Base-by-base conservation (phyloP, 768 basidiomycete genomes). In the Pleurotus tuber-regium region DNA sequence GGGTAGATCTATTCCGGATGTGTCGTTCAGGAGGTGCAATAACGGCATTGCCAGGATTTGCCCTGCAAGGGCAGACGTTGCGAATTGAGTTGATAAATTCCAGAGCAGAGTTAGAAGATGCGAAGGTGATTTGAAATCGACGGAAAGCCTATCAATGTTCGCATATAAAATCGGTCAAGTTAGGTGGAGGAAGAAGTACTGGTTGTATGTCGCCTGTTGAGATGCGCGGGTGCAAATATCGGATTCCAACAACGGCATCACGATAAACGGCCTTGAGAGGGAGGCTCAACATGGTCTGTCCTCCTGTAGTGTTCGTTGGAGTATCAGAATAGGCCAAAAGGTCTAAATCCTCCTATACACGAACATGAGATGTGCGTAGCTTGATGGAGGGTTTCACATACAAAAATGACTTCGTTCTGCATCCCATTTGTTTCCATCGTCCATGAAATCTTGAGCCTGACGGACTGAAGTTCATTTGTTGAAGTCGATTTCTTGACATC, bases 181-280 rank as follows among this genome's bases (percentile, higher is more conserved):
- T 16, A 28, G 25, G n/a, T 33, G 42, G 11, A 23, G 14, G 11
- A 43, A 6, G 21, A 28, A 23, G 42, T 50, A 50, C 49, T 1
- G 49, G 39, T 18, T 39, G 49, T 9, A 24, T n/a, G 29, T 48
- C 21, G 10, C 16, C 3, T 38, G 23, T 41, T 4, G 49, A n/a
- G 7, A 31, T 71, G 25, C 70, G 71, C 23, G 77, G 76, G 55
- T 86, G 73, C 28, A 89, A 68, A 59, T 91, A 92, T 19, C 89
- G 83, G 39, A 92, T 78, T 10, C 89, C 89, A 23, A 90, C 85
- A 0, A 84, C 72, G 3, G 77, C 72, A 50, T 86, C 88, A 19
- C 86, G 82, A 62, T 87, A 88, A 8, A 91, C 87, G 6, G 87
- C 89, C 64, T 89, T 90, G 36, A 92, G 67, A n/a, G 89, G 87